phyloP scores from a whole-genome alignment of 2,329 filamentous ascomycete species.

The Sporothrix curviconia region DNA sequence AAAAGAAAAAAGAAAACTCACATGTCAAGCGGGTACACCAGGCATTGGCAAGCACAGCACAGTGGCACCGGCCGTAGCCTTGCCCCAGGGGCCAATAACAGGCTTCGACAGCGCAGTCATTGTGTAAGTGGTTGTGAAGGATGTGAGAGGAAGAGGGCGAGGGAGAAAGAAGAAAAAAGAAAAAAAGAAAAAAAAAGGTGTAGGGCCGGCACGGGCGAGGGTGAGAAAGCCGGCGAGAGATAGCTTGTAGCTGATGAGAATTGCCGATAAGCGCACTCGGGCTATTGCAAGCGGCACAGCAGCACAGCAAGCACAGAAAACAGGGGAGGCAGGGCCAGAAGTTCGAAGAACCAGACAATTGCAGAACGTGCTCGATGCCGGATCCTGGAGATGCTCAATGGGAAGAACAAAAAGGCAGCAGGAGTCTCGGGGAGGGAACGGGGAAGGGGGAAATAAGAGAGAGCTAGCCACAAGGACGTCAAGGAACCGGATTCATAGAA shows the following conservation, averaged over 20 bases:
- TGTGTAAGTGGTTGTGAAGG: background rate
- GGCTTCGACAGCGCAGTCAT: constrained; percentile 57
- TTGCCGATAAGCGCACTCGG: constrained; percentile 8
- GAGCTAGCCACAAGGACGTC: background rate
- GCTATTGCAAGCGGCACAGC: constrained; percentile 7
- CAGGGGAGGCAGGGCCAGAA: background rate
- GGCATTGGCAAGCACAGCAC: constrained; percentile 90
- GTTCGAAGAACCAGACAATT: background rate
- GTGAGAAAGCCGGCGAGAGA: background rate
- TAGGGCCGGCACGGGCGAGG: background rate
- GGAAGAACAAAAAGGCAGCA: background rate
- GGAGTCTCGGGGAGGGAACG: background rate
- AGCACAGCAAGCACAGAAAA: background rate
- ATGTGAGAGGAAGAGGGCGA: background rate
- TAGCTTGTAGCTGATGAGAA: background rate
- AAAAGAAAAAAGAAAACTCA: constrained; percentile 36
- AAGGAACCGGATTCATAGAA: background rate
- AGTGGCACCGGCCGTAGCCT: constrained; percentile 83
- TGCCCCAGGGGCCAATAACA: constrained; percentile 82
- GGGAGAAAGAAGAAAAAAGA: background rate
- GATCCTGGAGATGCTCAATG: background rate
- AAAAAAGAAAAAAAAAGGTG: background rate
- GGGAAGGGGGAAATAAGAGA: background rate
- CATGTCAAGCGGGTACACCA: constrained; percentile 97
- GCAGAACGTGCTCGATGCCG: background rate